Evolutionary conservation across 2,329 filamentous ascomycete species (phyloP), one percentile per base, ranked within the genome.

Genomic region (Nigrospora osmanthi): DNA sequence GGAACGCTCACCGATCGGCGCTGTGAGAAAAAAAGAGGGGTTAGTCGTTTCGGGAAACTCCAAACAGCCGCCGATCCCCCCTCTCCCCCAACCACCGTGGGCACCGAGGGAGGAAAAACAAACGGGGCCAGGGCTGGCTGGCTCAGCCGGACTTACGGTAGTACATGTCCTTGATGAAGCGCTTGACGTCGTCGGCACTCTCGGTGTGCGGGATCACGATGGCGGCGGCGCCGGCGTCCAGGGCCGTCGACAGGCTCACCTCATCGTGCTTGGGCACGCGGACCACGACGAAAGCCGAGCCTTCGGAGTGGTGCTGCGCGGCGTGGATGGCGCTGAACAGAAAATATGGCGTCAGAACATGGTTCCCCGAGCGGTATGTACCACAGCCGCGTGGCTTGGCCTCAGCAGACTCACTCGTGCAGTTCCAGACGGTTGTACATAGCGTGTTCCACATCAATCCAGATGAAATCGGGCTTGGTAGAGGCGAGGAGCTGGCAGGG

Each of bases 221-320:
- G 14, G 40, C 54, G 4, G 51, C 23, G 10, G 51, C 50, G 16
- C 52, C 54, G 4, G 54, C 52, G 38, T 56, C 54, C 30, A 56
- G 46, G 12, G 52, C 51, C 3, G 52, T 52, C 11, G 48, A 39
- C 42, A 54, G 34, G 45, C 40, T 45, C 45, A 44, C 36, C 33
- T 47, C 43, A 38, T 56, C 54, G 42, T 51, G 42, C 47, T 52
- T 55, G 40, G 49, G 47, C 3, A 54, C 45, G 10, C 54, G 51
- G 40, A 50, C 46, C 31, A 55, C 39, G 11, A 51, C 52, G 43
- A 54, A 30, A 12, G 51, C 39, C 43, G 50, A 50, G 35, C 54
- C 54, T 47, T 56, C 54, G 16, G 52, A 54, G 40, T 56, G 54
- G 32, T 54, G 50, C 35, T 54, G 51, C 12, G 46, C 51, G 31